Percentiles rank a stretch among this genome's conserved stretches.
phyloP scores from a whole-genome alignment of 345 rosid genomes.

The Kandelia obovata region DNA sequence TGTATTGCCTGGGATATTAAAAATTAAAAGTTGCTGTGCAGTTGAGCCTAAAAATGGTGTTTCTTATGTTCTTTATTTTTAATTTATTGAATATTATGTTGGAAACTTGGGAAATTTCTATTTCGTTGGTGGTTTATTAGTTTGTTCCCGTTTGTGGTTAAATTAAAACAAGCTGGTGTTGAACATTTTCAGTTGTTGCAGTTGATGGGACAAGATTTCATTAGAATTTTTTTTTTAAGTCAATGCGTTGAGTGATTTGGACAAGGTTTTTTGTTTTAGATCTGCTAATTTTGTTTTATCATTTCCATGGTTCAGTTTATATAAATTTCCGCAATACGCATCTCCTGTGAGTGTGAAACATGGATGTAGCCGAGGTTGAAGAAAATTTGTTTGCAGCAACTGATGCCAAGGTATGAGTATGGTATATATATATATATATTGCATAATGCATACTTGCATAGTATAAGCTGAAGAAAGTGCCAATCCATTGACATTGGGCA shows the following conservation, averaged over 20 bases:
- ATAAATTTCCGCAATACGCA: constrained; percentile 33
- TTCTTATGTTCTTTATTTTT: no score
- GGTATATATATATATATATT: neutral
- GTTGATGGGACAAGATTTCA: neutral
- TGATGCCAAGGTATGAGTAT: constrained; percentile 84
- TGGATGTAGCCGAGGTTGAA: constrained; percentile 87
- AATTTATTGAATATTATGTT: no score
- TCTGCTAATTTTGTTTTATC: constrained; percentile 16
- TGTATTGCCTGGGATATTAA: no score
- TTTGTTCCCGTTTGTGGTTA: no score
- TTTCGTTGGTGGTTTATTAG: no score
- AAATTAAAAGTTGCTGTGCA: no score
- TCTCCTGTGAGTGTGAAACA: constrained; percentile 39
- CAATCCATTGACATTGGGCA: neutral
- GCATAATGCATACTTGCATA: no score
- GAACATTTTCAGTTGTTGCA: neutral
- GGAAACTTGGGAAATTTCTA: no score
- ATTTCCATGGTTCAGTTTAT: constrained; percentile 37
- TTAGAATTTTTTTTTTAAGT: neutral
- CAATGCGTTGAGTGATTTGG: neutral
- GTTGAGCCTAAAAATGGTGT: no score
- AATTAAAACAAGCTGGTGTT: no score
- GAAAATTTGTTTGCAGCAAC: constrained; percentile 84
- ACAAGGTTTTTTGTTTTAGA: neutral
- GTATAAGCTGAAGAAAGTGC: no score